Evolutionary conservation across 2,329 filamentous ascomycete species (phyloP).

Genomic region (Fusarium hainanense): DNA sequence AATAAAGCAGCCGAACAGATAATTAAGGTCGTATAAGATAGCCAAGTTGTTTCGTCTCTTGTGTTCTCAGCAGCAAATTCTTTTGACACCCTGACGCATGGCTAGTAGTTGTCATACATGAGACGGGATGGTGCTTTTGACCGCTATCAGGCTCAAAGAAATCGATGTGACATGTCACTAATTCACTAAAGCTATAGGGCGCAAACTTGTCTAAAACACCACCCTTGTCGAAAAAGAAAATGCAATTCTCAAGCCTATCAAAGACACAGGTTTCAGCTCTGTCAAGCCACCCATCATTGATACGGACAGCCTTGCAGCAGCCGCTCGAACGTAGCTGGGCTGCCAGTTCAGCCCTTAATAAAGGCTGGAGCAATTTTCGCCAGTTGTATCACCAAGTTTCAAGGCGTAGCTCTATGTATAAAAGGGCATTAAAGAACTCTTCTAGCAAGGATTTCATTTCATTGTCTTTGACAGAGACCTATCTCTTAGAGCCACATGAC

Average conservation of each 20-base stretch:
- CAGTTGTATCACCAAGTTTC: not conserved
- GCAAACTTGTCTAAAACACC: fast-evolving
- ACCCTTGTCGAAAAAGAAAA: not conserved
- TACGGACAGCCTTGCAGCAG: not conserved
- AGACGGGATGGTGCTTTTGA: not conserved
- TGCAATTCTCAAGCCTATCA: not conserved
- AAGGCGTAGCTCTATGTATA: fast-evolving
- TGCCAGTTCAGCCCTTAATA: not conserved
- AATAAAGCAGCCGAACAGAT: no score
- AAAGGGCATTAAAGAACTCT: fast-evolving
- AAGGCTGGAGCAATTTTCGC: not conserved
- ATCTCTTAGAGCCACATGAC: no score
- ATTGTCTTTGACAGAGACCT: no score
- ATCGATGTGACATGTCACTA: not conserved
- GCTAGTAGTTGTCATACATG: not conserved
- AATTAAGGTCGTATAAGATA: no score
- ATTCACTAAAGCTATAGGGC: not conserved
- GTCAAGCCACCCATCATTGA: not conserved
- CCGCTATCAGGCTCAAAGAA: not conserved
- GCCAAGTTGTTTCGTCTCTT: no score
- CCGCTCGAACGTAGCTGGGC: not conserved
- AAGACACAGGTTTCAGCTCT: not conserved
- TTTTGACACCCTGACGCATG: not conserved
- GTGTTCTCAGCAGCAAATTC: no score
- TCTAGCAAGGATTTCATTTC: no score